A percentile compares a stretch with the other conserved stretches of the same genome.
Conservation (phyloP, 2,329 filamentous ascomycete genomes). For the Dactylellina haptotyla region DNA sequence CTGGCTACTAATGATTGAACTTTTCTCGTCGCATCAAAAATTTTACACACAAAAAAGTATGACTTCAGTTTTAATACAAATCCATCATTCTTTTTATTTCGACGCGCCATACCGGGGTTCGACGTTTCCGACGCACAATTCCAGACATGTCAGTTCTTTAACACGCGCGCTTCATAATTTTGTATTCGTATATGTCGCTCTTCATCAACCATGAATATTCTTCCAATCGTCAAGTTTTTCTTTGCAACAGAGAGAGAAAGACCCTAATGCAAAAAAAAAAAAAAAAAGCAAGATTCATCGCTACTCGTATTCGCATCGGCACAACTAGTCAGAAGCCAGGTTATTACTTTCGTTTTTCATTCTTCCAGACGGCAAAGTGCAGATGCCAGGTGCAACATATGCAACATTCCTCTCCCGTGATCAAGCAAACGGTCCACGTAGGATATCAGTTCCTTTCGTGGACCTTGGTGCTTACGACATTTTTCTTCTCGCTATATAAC, state of each 20-base stretch:
- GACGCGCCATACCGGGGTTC: slow-evolving; percentile 46
- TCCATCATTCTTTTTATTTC: slow-evolving; percentile 49
- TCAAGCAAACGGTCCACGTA: slow-evolving; percentile 24
- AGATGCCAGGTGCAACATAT: background rate
- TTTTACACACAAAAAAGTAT: slow-evolving; percentile 38
- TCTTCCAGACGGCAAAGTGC: slow-evolving; percentile 1
- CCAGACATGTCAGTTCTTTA: slow-evolving; percentile 48
- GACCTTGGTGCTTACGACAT: slow-evolving; percentile 22
- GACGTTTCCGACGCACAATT: slow-evolving; percentile 50
- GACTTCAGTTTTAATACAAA: slow-evolving; percentile 51
- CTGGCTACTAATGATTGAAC: slow-evolving; percentile 54
- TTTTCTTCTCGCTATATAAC: background rate
- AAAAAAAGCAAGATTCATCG: slow-evolving; percentile 2
- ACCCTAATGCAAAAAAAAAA: slow-evolving; percentile 17
- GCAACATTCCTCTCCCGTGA: background rate
- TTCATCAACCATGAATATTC: slow-evolving; percentile 40
- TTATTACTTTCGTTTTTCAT: background rate
- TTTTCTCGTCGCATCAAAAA: slow-evolving; percentile 43
- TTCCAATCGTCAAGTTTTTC: slow-evolving; percentile 29
- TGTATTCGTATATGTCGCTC: slow-evolving; percentile 53
- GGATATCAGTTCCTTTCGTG: slow-evolving; percentile 45
- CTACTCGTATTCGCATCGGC: slow-evolving; percentile 14
- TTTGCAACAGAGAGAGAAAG: slow-evolving; percentile 31
- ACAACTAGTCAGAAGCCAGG: background rate
- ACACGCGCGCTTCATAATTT: slow-evolving; percentile 53